Evolutionary conservation across 2,329 filamentous ascomycete species (phyloP).

Genomic region (Drechslerella coelobrocha): DNA sequence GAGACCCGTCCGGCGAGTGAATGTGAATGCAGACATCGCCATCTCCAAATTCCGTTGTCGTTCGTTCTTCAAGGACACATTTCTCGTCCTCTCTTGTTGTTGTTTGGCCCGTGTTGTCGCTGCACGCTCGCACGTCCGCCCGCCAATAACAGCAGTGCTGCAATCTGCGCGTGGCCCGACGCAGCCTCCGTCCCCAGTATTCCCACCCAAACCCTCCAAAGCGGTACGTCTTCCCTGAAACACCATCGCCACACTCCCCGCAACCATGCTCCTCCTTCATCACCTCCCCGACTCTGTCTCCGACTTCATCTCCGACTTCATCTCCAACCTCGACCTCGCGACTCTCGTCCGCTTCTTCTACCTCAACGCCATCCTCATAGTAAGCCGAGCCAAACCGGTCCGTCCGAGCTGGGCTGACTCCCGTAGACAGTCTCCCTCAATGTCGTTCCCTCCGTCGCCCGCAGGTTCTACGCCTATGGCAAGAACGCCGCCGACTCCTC

Average conservation of each 20-base stretch:
- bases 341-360: conserved; percentile 42
- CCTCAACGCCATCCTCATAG: conserved; percentile 41
- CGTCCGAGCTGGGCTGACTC: no score
- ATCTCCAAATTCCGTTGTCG: no score
- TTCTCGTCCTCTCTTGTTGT: no score
- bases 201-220: no score
- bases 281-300: neutral
- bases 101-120: neutral
- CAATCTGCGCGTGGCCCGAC: neutral
- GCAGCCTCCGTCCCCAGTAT: neutral
- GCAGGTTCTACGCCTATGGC: conserved; percentile 37
- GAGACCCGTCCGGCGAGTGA: no score
- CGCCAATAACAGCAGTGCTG: no score
- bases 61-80: no score
- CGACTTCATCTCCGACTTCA: no score
- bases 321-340: conserved; percentile 5
- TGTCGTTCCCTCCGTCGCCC: conserved; percentile 39
- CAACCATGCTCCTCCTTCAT: conserved; percentile 8
- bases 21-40: no score
- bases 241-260: conserved; percentile 2
- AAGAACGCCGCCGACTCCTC: conserved; percentile 18
- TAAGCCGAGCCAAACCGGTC: no score
- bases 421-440: conserved; percentile 40
- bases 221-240: conserved; percentile 12
- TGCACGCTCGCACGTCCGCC: no score